Base-by-base conservation (phyloP, 2,329 filamentous ascomycete species). In the Metarhizium brunneum region DNA sequence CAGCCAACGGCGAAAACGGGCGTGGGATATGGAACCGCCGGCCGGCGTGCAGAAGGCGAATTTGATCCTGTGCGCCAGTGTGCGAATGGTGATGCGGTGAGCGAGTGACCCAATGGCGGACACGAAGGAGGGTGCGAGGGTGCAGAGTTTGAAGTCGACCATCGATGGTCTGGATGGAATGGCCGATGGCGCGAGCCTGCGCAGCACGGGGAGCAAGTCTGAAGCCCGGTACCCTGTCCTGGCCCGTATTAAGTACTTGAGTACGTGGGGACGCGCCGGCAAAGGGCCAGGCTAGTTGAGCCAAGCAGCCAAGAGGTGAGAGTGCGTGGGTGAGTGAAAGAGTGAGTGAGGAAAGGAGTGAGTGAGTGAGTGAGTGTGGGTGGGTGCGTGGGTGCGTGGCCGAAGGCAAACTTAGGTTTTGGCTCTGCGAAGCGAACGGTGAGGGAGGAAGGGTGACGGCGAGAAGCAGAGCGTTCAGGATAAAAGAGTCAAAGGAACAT, bases 111-210 rank as follows among this genome's bases (percentile, higher is more conserved):
- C 5, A 43, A 38, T 7, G 42, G 36, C 11, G n/a, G 38, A 36
- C 45, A 43, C 42, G n/a, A 16, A 45, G 38, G 54, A 35, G 52
- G 42, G 32, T 25, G 43, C 16, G 35, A 45, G 48, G 43, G 25
- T 16, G 53, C 53, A 55, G 53, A 57, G 53, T 57, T 57, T 57
- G 50, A 55, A 52, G 53, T 40, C 38, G 53, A 47, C 45, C 48
- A 25, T 40, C 49, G 53, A 53, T 40, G 56, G 50, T 35, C 49
- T 53, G 56, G 47, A 38, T 42, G 50, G 43, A 32, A 53, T 52
- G 56, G 45, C 14, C 42, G 52, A 54, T 53, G 53, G 56, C 50
- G 38, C 35, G 49, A 54, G 43, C 43, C 20, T 25, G 20, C 20
- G 20, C 20, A 25, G 20, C 20, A 25, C 20, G 2, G 20, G 20